Evolutionary conservation across 108 stramenopile species (phyloP), one percentile per base, ranked within the genome.

Genomic region (Stephanodiscus minutulus): DNA sequence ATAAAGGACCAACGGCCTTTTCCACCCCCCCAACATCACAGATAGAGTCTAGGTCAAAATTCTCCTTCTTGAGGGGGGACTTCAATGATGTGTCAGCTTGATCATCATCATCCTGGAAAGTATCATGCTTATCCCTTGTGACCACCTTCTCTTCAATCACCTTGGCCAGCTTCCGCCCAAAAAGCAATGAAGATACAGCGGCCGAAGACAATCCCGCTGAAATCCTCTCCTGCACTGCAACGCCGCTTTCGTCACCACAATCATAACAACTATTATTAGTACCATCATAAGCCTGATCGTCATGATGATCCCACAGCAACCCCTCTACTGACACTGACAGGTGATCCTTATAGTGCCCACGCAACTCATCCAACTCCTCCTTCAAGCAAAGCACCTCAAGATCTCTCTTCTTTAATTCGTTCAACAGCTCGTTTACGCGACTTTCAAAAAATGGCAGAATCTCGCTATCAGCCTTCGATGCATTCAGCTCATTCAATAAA

Each of bases 101-200:
- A 33, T 5, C 31, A 33, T 33, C 3, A 33, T 33, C 31, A 33
- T 33, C 31, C 31, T 33, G 31, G 31, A 33, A 33, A 33, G 2
- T 33, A 33, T 4, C 31, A 33, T 33, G 5, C 2, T 33, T 33
- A 33, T 33, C n/a, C 6, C 47, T 48, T 6, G 47, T 18, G 47
- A 48, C 47, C 18, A 48, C 47, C 47, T 48, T 48, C 18, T 48
- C 47, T 48, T 48, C 47, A 48, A 48, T 48, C n/a, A 48, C 47
- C 47, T 48, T 48, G 18, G 47, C 47, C 2, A 48, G 47, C 47
- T 48, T 48, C 18, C 47, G 47, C 1, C 47, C 47, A 48, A 48
- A 48, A 18, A 5, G 6, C 2, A 48, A 18, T 48, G 47, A 48
- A 1, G 47, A 48, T 6, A 6, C 47, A 48, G 47, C 47, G 47